These are phyloP conservation scores for Theobroma grandiflorum DNA, from an alignment of 441 rosid genomes.

Conservation along the genomic window DNA sequence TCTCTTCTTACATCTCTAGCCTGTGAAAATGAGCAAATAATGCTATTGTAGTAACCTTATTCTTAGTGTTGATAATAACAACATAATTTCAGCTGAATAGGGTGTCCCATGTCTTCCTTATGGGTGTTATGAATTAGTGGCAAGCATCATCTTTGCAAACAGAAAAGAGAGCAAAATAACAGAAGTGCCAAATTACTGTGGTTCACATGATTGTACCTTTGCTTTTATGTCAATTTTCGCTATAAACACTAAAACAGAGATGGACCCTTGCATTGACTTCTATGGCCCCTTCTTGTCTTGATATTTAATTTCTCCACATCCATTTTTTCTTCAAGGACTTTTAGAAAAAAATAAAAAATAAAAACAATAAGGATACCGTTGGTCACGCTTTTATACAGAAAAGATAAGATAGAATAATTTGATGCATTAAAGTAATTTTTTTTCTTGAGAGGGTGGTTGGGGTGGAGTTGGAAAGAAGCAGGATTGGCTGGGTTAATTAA, in stretches of 20 bases:
- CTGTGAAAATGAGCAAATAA: not conserved
- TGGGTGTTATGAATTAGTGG: constrained; percentile 1
- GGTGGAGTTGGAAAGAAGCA: not conserved
- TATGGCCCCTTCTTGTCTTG: not conserved
- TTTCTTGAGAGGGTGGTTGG: not conserved
- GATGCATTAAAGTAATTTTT: not conserved
- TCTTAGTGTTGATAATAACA: not conserved
- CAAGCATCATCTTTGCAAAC: not conserved
- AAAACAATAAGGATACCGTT: not conserved
- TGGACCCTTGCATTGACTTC: constrained; percentile 4
- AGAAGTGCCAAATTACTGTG: not conserved
- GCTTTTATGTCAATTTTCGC: not conserved
- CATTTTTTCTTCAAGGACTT: not conserved
- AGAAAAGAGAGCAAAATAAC: not conserved
- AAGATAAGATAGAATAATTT: not conserved
- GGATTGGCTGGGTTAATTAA: not conserved
- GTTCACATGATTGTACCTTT: not conserved
- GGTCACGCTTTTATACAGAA: not conserved
- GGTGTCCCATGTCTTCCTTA: not conserved
- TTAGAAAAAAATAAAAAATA: not conserved
- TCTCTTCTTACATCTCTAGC: not conserved
- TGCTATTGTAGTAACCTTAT: not conserved
- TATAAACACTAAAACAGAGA: not conserved
- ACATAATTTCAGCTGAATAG: not conserved
- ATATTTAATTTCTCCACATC: not conserved